Percentiles rank a stretch among this genome's conserved stretches.
phyloP scores from a whole-genome alignment of 208 protist genomes.

The Blastocrithidia nonstop region DNA sequence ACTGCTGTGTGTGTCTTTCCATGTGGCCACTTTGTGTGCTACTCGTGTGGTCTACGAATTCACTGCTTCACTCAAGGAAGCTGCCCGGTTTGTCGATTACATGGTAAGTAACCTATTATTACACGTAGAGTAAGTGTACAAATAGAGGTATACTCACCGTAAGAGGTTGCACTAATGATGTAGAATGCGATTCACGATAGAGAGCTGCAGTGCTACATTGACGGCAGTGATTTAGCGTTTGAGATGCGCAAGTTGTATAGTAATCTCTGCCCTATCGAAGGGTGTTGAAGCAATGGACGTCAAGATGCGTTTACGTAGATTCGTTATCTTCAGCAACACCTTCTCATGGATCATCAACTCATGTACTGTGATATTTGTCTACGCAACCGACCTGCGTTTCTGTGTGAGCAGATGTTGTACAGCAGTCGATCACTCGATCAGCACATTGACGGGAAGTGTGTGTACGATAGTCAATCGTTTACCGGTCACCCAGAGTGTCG shows the following conservation, averaged over 20 bases:
- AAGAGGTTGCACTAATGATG: constrained; percentile 29
- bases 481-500: constrained; percentile 68
- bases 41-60: constrained; percentile 72
- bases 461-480: constrained; percentile 45
- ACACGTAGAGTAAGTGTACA: constrained; percentile 20
- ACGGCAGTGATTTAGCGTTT: constrained; percentile 19
- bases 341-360: constrained; percentile 42
- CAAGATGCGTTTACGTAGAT: constrained; percentile 68
- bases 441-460: constrained; percentile 47
- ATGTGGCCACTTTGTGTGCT: constrained; percentile 74
- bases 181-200: constrained; percentile 11
- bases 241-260: constrained; percentile 64
- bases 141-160: constrained; percentile 37
- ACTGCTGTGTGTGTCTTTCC: constrained; percentile 53
- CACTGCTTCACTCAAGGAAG: constrained; percentile 25
- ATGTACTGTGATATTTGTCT: constrained; percentile 68
- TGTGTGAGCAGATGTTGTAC: constrained; percentile 79
- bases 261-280: constrained; percentile 40
- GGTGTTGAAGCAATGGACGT: constrained; percentile 40
- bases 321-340: constrained; percentile 44
- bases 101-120: constrained; percentile 20
- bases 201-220: constrained; percentile 36
- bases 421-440: constrained; percentile 14
- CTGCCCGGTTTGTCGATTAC: constrained; percentile 63
- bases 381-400: constrained; percentile 46